phyloP scores from a whole-genome alignment of 2,329 filamentous ascomycete species.

The Exophiala sp. region DNA sequence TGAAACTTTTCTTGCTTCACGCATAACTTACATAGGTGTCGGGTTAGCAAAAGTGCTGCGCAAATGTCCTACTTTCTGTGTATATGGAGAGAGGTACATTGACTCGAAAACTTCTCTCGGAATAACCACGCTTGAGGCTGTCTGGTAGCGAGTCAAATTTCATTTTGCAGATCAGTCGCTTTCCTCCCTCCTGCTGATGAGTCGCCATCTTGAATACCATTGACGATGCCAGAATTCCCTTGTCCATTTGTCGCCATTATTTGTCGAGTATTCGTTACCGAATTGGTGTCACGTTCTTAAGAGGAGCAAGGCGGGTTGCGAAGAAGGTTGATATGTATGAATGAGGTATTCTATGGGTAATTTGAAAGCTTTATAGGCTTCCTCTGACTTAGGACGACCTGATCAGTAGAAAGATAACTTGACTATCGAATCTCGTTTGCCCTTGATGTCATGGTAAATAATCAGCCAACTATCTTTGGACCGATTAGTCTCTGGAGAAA shows the following conservation, averaged over 20 bases:
- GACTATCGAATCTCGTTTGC: background rate
- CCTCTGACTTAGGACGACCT: background rate
- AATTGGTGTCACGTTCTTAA: background rate
- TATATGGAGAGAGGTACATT: constrained; percentile 8
- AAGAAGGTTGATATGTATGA: background rate
- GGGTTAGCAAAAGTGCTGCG: constrained; percentile 29
- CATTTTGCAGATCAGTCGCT: constrained; percentile 3
- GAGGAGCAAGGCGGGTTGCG: background rate
- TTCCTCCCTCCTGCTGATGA: background rate
- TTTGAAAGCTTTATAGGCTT: background rate
- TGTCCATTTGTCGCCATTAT: background rate
- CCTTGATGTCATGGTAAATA: background rate
- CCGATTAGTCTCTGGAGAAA: too few relatives aligned
- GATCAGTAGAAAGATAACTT: background rate
- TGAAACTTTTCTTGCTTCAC: background rate
- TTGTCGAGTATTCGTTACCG: background rate
- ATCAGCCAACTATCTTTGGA: too few relatives aligned
- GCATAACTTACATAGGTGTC: constrained; percentile 30
- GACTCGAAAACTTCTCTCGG: constrained; percentile 11
- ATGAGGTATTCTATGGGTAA: background rate
- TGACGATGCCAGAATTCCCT: background rate
- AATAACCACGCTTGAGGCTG: constrained; percentile 11
- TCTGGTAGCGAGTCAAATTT: constrained; percentile 12
- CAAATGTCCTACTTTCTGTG: constrained; percentile 4
- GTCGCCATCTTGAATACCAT: background rate